Base-by-base conservation (phyloP, 2,329 filamentous ascomycete species). In the Penicillium sclerotigenum region DNA sequence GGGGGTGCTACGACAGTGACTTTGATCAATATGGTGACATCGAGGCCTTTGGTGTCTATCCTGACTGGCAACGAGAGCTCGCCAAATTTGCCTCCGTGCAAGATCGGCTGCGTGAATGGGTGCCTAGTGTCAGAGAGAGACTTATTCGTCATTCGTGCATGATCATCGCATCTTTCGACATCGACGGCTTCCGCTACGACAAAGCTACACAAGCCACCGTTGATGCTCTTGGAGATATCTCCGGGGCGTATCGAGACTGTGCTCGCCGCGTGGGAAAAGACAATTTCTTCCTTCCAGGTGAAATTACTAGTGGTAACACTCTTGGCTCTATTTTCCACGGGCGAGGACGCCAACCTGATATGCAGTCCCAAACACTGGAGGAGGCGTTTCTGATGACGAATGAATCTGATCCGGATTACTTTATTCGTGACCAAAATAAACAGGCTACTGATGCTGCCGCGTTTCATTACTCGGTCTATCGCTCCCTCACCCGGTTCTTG, bases 11-110 rank as follows among this genome's bases (percentile, higher is more conserved):
- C 63, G 73, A 85, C 68, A 85, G 83, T 60, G 84, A 87, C 40
- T 87, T 87, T 59, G 83, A 87, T 64, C 81, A 84, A 69, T 87
- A 83, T 59, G 85, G 85, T 50, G 84, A 87, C 61, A 81, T 81
- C 24, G 82, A 84, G 66, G 83, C 83, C 38, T 86, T 87, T 62
- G 85, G 84, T 60, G 80, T 84, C 14, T 86, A 81, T 56, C 81
- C 83, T 0, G 83, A 87, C 65, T 87, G 82, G 81, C 74, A 85
- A 64, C 81, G 83, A 66, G 82, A 87, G 67, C 76, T 87, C 40
- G 80, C 83, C 20, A 87, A 87, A 62, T 88, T 87, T 70, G 83
- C 84, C 46, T 84, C 81, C 40, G 85, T 87, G 1, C 85, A 88
- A 70, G 85, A 88, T 69, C 83, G 85, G 65, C 75, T 88, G 3